phyloP scores from a whole-genome alignment of 2,329 filamentous ascomycete species.

The Paracorniculantispora psalliotae region DNA sequence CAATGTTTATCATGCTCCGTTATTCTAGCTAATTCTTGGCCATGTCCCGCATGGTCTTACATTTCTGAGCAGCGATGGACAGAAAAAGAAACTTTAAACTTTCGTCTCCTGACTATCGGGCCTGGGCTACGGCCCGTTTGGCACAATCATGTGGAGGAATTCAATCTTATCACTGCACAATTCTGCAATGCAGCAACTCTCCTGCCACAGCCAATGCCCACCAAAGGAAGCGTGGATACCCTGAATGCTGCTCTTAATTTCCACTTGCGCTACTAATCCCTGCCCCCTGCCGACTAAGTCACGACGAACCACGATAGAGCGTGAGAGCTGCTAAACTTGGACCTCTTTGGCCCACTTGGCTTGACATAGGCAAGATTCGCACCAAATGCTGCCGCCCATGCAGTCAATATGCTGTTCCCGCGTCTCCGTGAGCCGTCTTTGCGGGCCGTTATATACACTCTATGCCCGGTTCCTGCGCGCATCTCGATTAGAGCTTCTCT shows the following conservation, averaged over 20 bases:
- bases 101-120: neutral
- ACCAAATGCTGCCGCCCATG: neutral
- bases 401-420: neutral
- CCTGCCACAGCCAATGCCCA: neutral
- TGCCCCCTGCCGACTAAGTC: neutral
- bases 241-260: slow-evolving; percentile 14
- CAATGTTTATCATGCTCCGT: too few species aligned
- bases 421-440: neutral
- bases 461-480: neutral
- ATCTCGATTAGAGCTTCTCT: neutral
- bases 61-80: too few species aligned
- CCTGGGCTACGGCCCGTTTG: neutral
- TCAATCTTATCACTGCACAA: neutral
- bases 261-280: slow-evolving; percentile 12
- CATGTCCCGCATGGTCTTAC: too few species aligned
- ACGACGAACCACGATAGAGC: neutral
- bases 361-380: slow-evolving; percentile 4
- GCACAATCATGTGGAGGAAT: neutral
- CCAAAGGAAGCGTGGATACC: neutral
- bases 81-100: neutral
- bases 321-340: slow-evolving; percentile 8
- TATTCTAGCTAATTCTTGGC: too few species aligned
- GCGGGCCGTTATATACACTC: slow-evolving; percentile 13
- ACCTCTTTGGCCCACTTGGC: slow-evolving; percentile 12
- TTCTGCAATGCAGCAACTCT: too few species aligned